Conservation (phyloP, 192 early-diverging fungal genomes). For the Backusella liffmaniae region DNA sequence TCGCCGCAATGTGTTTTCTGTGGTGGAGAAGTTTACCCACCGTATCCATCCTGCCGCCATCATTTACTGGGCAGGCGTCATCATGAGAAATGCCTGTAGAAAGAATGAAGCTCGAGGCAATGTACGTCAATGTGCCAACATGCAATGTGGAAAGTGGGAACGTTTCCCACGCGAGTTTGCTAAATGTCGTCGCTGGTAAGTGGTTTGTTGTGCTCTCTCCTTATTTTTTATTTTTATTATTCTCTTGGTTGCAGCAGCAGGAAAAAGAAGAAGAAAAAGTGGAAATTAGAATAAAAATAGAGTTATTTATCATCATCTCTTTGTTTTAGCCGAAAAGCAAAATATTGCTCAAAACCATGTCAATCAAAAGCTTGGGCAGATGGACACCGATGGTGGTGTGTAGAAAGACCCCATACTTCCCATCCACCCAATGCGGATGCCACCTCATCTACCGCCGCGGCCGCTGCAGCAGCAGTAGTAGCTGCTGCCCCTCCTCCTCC, state of each 20-base stretch:
- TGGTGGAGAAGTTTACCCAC: constrained; percentile 75
- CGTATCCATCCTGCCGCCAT: constrained; percentile 64
- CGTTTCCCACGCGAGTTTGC: constrained; percentile 72
- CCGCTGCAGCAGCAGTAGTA: not conserved
- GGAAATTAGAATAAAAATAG: not conserved
- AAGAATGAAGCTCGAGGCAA: constrained; percentile 71
- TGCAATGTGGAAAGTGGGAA: constrained; percentile 80
- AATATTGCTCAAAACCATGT: constrained; percentile 82
- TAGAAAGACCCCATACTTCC: constrained; percentile 42
- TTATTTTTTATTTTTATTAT: not conserved
- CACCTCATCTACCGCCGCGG: constrained; percentile 28
- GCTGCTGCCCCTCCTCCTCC: constrained; percentile 32
- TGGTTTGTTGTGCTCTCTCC: not conserved
- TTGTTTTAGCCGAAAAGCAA: constrained; percentile 62
- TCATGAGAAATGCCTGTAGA: constrained; percentile 80
- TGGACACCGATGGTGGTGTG: constrained; percentile 81
- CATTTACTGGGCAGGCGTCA: constrained; percentile 73
- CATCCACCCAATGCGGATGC: constrained; percentile 29
- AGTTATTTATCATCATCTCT: not conserved
- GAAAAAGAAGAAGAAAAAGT: not conserved
- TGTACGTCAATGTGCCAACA: constrained; percentile 76
- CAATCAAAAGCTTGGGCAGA: constrained; percentile 77
- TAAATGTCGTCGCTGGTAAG: constrained; percentile 79
- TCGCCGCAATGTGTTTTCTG: constrained; percentile 69
- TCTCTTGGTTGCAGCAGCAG: not conserved